Percentiles rank a stretch among this genome's conserved stretches.
These are phyloP conservation scores for Pestalotiopsis fici DNA, from an alignment of 2,329 filamentous ascomycete genomes.

Conservation along the genomic window DNA sequence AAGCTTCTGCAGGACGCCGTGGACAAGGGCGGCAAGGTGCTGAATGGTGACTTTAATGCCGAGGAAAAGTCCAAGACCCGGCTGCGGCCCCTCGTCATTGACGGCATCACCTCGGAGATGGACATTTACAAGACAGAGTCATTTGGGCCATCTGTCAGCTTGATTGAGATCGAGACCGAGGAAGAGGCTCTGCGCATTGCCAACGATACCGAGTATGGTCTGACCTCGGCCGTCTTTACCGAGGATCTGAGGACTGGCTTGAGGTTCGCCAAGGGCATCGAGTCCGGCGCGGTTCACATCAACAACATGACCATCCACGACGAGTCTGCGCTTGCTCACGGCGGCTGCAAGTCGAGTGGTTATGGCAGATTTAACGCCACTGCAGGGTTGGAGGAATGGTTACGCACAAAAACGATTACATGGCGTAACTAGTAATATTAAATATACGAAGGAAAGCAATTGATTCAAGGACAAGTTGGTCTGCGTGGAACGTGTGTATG, in stretches of 20 bases:
- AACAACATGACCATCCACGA: conserved; percentile 45
- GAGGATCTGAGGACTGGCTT: conserved; percentile 56
- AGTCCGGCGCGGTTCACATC: conserved; percentile 53
- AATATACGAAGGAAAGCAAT: background rate
- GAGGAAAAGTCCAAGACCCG: conserved; percentile 37
- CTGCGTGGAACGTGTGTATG: background rate
- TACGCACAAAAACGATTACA: conserved; percentile 32
- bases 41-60: conserved; percentile 48
- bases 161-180: conserved; percentile 59
- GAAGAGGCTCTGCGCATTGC: conserved; percentile 67
- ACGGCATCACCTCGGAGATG: conserved; percentile 64
- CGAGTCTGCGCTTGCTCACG: conserved; percentile 42
- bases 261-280: conserved; percentile 51
- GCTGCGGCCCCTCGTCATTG: conserved; percentile 61
- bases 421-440: conserved; percentile 19
- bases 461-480: background rate
- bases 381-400: conserved; percentile 29
- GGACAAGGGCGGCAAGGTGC: conserved; percentile 56
- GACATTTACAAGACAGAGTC: conserved; percentile 66
- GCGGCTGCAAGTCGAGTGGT: conserved; percentile 40
- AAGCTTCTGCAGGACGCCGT: conserved; percentile 55
- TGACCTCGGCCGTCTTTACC: conserved; percentile 66
- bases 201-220: conserved; percentile 71
- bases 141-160: conserved; percentile 65
- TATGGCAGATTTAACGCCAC: conserved; percentile 41